Evolutionary conservation across 495 filamentous ascomycete genomes (phyloP), one percentile per base, ranked within the genome.

Genomic region (Penicillium dipodomyicola): DNA sequence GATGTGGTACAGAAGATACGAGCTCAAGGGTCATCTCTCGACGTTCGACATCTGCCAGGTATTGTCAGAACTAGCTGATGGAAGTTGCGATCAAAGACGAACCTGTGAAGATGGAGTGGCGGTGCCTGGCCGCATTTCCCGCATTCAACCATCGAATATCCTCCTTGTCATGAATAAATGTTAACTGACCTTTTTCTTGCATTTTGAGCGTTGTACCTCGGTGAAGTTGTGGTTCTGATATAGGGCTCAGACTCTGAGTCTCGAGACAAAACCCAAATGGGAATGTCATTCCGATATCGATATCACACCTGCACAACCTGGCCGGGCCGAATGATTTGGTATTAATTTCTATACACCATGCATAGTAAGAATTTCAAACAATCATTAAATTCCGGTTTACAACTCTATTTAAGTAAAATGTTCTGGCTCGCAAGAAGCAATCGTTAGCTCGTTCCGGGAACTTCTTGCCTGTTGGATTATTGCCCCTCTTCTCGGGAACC

Each of bases 141-240:
- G 63, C 56, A 37, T 43, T 65, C 3, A 65, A 42, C 17, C 41
- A 43, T 11, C 60, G 60, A 44, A 63, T 52, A n/a, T 52, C 37
- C 33, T 58, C 37, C 3, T 91, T 87, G 40, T 53, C 45, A 11
- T 63, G 32, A 10, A 65, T 43, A 22, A 65, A 63, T 1, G 51
- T 61, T 29, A 64, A 58, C 23, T 47, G 39, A 23, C 45, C 44
- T 6, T 25, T 19, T 15, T 3, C 23, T 30, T 12, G 30, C 12
- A 22, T 25, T 4, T 43, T 15, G 20, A 15, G 25, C 6, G 3
- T 12, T n/a, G 35, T 39, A 1, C 6, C 15, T 39, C 2, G 15
- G 15, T 15, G 35, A 39, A 2, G 15, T 8, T 39, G 35, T 8
- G 2, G 35, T 39, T 39, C 35, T n/a, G 1, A n/a, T n/a, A 17